These are phyloP conservation scores for Casuarina equisetifolia DNA, from an alignment of 306 rosid species.

Conservation along the genomic window DNA sequence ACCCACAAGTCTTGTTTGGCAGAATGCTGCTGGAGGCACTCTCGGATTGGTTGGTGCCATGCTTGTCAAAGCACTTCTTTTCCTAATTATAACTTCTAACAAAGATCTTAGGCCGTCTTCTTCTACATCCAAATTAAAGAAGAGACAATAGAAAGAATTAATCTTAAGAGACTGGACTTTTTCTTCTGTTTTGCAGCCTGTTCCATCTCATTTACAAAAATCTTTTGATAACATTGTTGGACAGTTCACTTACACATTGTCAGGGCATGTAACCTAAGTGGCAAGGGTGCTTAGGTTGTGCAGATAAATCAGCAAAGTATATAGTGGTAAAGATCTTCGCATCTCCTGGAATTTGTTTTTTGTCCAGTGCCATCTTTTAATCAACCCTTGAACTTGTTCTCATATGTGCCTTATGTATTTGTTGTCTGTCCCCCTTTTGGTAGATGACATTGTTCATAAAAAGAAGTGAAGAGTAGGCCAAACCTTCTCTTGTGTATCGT, in stretches of 20 bases:
- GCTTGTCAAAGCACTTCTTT: constrained; percentile 93
- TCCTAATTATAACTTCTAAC: constrained; percentile 56
- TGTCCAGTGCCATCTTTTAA: not conserved
- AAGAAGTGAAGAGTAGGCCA: too few relatives aligned
- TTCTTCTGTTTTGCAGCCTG: not conserved
- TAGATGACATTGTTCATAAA: too few relatives aligned
- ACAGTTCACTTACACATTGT: not conserved
- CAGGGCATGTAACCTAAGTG: not conserved
- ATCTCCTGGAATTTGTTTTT: not conserved
- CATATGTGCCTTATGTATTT: not conserved
- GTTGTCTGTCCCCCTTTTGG: too few relatives aligned
- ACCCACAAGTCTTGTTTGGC: constrained; percentile 20
- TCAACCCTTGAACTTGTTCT: not conserved
- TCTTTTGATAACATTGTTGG: not conserved
- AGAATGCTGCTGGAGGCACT: constrained; percentile 93
- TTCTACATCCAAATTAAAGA: constrained; percentile 56
- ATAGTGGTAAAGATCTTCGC: not conserved
- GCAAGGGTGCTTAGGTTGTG: not conserved
- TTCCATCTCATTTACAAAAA: not conserved
- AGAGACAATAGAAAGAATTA: constrained; percentile 56
- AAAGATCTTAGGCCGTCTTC: constrained; percentile 40
- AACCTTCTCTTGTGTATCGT: too few relatives aligned
- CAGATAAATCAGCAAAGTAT: not conserved
- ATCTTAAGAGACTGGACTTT: too few relatives aligned
- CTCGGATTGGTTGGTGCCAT: constrained; percentile 81